Conservation (phyloP, 1,284 basidiomycete species). For the Takashimella tepidaria region DNA sequence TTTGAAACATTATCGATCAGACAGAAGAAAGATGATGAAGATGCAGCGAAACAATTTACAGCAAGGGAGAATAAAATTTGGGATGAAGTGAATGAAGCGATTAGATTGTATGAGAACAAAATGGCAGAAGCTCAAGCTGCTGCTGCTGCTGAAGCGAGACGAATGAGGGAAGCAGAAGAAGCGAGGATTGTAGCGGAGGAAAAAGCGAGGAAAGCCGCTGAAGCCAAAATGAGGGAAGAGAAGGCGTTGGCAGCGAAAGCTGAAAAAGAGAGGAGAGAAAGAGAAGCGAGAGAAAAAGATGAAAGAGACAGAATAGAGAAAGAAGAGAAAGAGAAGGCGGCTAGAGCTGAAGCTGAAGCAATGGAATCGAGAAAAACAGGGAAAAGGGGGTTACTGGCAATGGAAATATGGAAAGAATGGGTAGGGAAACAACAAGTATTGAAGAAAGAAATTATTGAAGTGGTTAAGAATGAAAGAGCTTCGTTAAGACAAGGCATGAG, state of each 20-base stretch:
- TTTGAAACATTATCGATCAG: constrained; percentile 32
- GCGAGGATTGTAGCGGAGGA: constrained; percentile 21
- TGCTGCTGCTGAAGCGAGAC: constrained; percentile 9
- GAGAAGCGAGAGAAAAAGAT: constrained; percentile 14
- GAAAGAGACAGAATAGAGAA: constrained; percentile 13
- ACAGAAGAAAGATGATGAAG: constrained; percentile 31
- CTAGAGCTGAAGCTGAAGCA: constrained; percentile 4
- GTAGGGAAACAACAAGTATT: constrained; percentile 60
- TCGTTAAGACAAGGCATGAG: constrained; percentile 61
- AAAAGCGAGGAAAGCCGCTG: constrained; percentile 12
- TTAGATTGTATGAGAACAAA: constrained; percentile 18
- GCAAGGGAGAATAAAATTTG: constrained; percentile 37
- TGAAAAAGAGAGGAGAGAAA: constrained; percentile 18
- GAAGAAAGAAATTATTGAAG: constrained; percentile 68
- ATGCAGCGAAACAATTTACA: constrained; percentile 22
- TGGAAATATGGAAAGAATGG: constrained; percentile 56
- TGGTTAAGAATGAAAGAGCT: constrained; percentile 58
- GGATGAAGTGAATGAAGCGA: constrained; percentile 41
- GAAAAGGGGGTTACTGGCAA: constrained; percentile 54
- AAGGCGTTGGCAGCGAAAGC: constrained; percentile 23
- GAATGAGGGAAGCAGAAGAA: constrained; percentile 22
- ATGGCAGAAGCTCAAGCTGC: constrained; percentile 19
- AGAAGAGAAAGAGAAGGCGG: constrained; percentile 12
- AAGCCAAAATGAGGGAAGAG: constrained; percentile 5
- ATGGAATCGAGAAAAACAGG: constrained; percentile 9